Base-by-base conservation (phyloP, 2,329 filamentous ascomycete species). In the Pyrenophora tritici-repentis region DNA sequence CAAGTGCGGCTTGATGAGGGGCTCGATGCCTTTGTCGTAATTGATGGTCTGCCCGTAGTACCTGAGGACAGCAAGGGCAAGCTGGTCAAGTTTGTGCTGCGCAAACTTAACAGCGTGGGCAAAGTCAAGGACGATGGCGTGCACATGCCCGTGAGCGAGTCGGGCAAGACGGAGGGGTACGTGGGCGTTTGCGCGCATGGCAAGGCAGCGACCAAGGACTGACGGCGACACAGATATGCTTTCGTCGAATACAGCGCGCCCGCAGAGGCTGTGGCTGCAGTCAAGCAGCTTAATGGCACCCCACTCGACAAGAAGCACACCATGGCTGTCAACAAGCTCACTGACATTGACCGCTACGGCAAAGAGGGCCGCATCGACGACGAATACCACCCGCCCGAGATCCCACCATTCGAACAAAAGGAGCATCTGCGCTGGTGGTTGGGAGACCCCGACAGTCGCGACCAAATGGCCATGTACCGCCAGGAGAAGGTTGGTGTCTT, bases 261-360 rank as follows among this genome's bases (percentile, higher is more conserved):
- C 50, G 90, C 88, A 70, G 92, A 97, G 79, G 94, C 94, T 22
- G 83, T 90, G 49, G 90, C 90, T 46, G 94, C 93, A 49, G 90
- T 92, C 65, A 92, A 96, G 75, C 86, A 89, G 68, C 87, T 99
- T 53, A 87, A 99, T 75, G 85, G 86, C 67, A 86, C 89, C 5
- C 85, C 93, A 37, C 88, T 99, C 68, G 94, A 99, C 80, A 97
- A 95, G 84, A 97, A 88, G 79, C 92, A 99, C 82, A 96, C 85
- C 44, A 85, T 99, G 66, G 84, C 88, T 59, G 92, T 99, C 66
- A 99, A 99, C 86, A 99, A 99, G 79, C 83, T 99, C 67, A 97
- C 92, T 67, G 94, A 99, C 73, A 92, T 99, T 70, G 94, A 99
- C 74, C 89, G 94, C 63, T 99, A 90, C 75, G 94, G 94, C 58